Evolutionary conservation across 2,329 filamentous ascomycete genomes (phyloP).

Genomic region (Aureobasidium mangrovei): DNA sequence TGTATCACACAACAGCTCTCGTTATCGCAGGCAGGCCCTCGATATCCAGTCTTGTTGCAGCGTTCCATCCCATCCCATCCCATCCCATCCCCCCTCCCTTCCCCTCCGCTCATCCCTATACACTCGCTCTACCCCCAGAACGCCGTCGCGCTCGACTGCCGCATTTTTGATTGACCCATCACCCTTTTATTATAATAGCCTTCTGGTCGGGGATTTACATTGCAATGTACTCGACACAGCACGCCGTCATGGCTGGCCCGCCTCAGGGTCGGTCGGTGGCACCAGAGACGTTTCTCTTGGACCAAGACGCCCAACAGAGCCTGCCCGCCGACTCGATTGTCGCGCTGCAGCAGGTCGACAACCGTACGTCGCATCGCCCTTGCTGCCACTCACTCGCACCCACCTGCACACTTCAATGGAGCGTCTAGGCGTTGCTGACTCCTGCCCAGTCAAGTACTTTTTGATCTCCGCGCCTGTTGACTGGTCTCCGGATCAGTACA

Average conservation of each 20-base stretch:
- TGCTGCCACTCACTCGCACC: not conserved
- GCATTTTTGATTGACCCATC: not conserved
- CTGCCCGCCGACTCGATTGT: slow-evolving; percentile 94
- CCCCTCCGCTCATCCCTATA: not conserved
- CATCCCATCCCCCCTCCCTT: not conserved
- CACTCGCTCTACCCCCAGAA: not conserved
- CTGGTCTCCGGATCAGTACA: slow-evolving; percentile 95
- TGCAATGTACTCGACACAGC: slow-evolving; percentile 42
- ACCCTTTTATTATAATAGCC: slow-evolving; percentile 6
- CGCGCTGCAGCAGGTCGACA: slow-evolving; percentile 95
- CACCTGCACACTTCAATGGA: not conserved
- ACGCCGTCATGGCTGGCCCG: slow-evolving; percentile 78
- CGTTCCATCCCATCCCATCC: not conserved
- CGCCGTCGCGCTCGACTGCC: not conserved
- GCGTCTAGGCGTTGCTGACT: slow-evolving; percentile 25
- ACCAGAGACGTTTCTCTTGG: slow-evolving; percentile 97
- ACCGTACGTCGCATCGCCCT: slow-evolving; percentile 52
- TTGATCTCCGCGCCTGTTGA: slow-evolving; percentile 97
- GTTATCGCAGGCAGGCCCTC: slow-evolving; percentile 12
- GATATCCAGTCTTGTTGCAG: not conserved
- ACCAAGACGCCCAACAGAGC: slow-evolving; percentile 91
- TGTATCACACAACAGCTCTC: not conserved
- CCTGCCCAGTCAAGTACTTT: slow-evolving; percentile 83
- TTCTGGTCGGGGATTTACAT: not conserved
- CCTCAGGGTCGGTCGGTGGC: slow-evolving; percentile 57